phyloP scores from a whole-genome alignment of 148 eudicot genomes.

The Dianthus caryophyllus region DNA sequence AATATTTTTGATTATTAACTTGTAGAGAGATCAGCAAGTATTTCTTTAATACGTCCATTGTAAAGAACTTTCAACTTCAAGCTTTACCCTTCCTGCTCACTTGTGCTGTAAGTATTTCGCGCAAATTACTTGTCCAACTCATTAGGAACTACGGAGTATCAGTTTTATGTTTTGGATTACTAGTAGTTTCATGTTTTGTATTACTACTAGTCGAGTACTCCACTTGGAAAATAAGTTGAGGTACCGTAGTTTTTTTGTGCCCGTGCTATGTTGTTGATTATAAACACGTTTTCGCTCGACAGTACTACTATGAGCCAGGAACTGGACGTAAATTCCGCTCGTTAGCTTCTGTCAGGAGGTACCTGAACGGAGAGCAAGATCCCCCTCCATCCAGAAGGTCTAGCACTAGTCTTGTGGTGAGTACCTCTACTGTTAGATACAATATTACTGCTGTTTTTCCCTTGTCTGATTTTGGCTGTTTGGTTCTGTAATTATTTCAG shows the following conservation, averaged over 20 bases:
- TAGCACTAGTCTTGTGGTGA: conserved; percentile 24
- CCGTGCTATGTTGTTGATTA: background rate
- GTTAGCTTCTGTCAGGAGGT: conserved; percentile 42
- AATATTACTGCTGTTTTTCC: background rate
- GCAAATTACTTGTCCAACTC: background rate
- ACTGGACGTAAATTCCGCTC: conserved; percentile 73
- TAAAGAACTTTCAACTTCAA: background rate
- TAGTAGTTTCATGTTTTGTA: background rate
- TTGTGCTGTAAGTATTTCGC: background rate
- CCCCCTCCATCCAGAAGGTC: conserved; percentile 25
- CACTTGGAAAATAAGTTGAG: too few relatives aligned
- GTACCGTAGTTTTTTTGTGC: background rate
- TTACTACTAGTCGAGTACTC: too few relatives aligned
- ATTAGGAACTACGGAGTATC: too few relatives aligned
- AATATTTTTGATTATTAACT: too few relatives aligned
- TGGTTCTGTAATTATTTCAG: conserved; percentile 21
- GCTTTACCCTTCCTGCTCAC: background rate
- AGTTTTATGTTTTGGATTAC: too few relatives aligned
- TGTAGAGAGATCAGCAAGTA: too few relatives aligned
- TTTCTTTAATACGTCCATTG: too few relatives aligned
- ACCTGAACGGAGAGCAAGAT: conserved; percentile 49
- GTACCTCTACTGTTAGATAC: background rate
- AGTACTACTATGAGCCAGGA: conserved; percentile 89
- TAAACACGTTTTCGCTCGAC: conserved; percentile 11
- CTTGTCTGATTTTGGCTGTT: conserved; percentile 6